Base-by-base conservation (phyloP, 805 yeast genomes). In the Sugiyamaella smithiae region DNA sequence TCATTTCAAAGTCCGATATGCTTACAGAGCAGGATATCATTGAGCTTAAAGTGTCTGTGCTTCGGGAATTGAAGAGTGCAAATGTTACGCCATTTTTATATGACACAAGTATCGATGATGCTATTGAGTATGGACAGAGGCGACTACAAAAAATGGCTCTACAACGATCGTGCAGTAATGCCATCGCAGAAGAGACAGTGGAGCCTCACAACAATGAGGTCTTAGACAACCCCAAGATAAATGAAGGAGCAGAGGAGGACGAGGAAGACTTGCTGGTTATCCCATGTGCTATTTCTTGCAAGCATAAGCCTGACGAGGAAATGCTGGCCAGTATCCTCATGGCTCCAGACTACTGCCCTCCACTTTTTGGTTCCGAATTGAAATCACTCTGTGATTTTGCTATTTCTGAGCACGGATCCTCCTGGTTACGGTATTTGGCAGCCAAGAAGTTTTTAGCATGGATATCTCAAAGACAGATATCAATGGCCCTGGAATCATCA, bases 401-500 rank as follows among this genome's bases (percentile, higher is more conserved):
- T 9, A 57, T 59, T 37, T 59, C 62, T 14, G 63, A 59, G 26
- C 51, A 55, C 11, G 63, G 63, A 4, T 45, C 63, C 1, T 48
- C 60, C 1, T 59, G 63, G 63, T 44, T 59, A 23, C 44, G 63
- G 6, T 56, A 54, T 43, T 40, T 29, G 14, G 46, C 63, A 8
- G 63, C 60, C 1, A 55, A 54, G 49, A 49, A 43, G 49, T 59
- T 57, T 43, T 25, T 57, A 20, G 32, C 45, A 8, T 59, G 63
- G 63, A 48, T 57, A 2, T 43, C 49, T 1, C 17, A 36, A 14
- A 40, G 41, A 17, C 41, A 37, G 12, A 19, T 37, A 8, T 17
- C 41, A 6, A n/a, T n/a, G n/a, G n/a, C n/a, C n/a, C n/a, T n/a
- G n/a, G n/a, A n/a, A n/a, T n/a, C n/a, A n/a, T n/a, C n/a, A n/a